Evolutionary conservation across 257 asterid species (phyloP).

Genomic region (Apocynum venetum): DNA sequence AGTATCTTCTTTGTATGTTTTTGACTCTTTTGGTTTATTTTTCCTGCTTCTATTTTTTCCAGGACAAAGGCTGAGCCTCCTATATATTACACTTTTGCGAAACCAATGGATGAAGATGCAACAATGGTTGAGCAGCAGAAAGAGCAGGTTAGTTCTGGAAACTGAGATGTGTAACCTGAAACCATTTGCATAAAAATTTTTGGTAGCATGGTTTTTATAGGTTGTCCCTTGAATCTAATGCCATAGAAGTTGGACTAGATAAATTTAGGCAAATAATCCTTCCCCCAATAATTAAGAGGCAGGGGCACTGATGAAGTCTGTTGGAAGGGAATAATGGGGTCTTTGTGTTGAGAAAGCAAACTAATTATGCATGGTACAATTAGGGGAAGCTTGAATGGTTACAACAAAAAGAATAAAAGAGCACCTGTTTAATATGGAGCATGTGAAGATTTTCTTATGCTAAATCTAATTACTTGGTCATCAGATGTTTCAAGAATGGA

Average conservation of each 20-base stretch:
- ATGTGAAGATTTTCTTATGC: background rate
- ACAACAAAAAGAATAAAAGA: background rate
- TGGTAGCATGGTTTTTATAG: background rate
- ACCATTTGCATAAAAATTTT: background rate
- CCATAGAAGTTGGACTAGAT: background rate
- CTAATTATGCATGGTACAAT: background rate
- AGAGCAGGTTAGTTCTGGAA: slow-evolving; percentile 52
- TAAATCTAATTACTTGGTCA: background rate
- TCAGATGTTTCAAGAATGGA: slow-evolving; percentile 93
- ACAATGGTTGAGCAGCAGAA: slow-evolving; percentile 52
- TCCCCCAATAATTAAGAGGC: background rate
- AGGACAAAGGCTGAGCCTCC: slow-evolving; percentile 97
- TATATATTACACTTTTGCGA: slow-evolving; percentile 64
- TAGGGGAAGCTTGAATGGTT: background rate
- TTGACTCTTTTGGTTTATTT: slow-evolving; percentile 30
- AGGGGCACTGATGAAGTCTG: background rate
- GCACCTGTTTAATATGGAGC: background rate
- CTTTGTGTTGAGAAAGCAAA: background rate
- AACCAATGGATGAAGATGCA: slow-evolving; percentile 62
- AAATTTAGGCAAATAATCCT: background rate
- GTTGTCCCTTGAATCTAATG: background rate
- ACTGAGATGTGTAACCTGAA: background rate
- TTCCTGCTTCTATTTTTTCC: slow-evolving; percentile 33
- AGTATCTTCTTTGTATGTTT: slow-evolving; percentile 22
- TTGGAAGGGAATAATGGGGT: background rate